phyloP scores from a whole-genome alignment of 2,329 filamentous ascomycete species.

The Pseudogymnoascus sp. region DNA sequence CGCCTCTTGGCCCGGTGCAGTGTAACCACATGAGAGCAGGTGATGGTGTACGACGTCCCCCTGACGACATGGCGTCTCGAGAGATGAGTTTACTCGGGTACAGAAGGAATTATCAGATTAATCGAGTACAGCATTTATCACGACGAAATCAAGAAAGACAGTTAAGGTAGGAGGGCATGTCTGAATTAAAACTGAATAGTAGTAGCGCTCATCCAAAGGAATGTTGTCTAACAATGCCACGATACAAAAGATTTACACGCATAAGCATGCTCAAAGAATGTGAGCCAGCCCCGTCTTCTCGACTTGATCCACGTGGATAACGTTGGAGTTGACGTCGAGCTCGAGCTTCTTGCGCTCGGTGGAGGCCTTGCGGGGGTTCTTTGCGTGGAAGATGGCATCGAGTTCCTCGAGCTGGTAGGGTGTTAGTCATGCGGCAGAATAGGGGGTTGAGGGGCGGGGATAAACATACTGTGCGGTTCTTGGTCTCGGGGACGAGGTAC shows the following conservation, averaged over 20 bases:
- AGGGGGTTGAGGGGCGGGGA: not conserved
- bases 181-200: not conserved
- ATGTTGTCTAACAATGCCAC: not conserved
- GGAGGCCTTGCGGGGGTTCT: conserved; percentile 39
- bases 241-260: too few relatives aligned
- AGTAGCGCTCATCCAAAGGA: not conserved
- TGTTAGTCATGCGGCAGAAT: not conserved
- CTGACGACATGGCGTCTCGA: not conserved
- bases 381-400: conserved; percentile 40
- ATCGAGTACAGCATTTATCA: not conserved
- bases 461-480: conserved; percentile 33
- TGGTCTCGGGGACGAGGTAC: conserved; percentile 43
- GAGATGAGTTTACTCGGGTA: too few relatives aligned
- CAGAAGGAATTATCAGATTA: too few relatives aligned
- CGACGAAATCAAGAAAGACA: not conserved
- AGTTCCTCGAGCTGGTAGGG: conserved; percentile 40
- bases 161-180: not conserved
- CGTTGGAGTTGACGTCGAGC: conserved; percentile 24
- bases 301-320: conserved; percentile 14
- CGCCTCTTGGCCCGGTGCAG: not conserved
- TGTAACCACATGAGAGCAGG: not conserved
- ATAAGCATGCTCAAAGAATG: not conserved
- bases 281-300: not conserved
- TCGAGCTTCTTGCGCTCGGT: conserved; percentile 34
- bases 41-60: not conserved